Evolutionary conservation across 306 rosid genomes (phyloP).

Genomic region (Albizia julibrissin): DNA sequence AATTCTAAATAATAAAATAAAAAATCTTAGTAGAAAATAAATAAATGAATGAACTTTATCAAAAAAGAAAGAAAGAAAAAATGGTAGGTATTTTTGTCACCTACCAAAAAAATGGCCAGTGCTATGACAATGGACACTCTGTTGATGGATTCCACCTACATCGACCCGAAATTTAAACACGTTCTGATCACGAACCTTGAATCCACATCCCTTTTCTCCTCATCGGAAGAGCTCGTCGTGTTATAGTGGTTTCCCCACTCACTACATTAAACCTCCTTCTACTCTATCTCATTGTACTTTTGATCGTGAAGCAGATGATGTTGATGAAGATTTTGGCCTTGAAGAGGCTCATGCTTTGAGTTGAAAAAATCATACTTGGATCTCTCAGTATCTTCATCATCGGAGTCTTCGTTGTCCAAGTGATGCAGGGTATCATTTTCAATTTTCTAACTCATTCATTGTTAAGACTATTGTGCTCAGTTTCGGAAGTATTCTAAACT

Average conservation of each 20-base stretch:
- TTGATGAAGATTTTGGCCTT: background rate
- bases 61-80: no score
- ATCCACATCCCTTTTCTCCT: slow-evolving; percentile 57
- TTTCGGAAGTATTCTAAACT: slow-evolving; percentile 70
- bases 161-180: slow-evolving; percentile 70
- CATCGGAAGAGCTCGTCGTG: slow-evolving; percentile 66
- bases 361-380: slow-evolving; percentile 57
- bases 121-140: slow-evolving; percentile 2
- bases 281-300: slow-evolving; percentile 61
- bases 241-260: slow-evolving; percentile 98
- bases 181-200: slow-evolving; percentile 68
- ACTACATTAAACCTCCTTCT: slow-evolving; percentile 94
- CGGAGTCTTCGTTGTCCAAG: slow-evolving; percentile 30
- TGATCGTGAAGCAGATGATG: slow-evolving; percentile 34
- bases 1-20: no score
- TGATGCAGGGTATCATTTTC: slow-evolving; percentile 4
- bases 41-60: no score
- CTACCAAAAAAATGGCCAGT: no score
- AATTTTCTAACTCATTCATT: slow-evolving; percentile 19
- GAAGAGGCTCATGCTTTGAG: slow-evolving; percentile 4
- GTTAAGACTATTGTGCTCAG: slow-evolving; percentile 30
- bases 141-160: slow-evolving; percentile 40
- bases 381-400: slow-evolving; percentile 48
- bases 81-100: no score
- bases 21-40: no score